Base-by-base conservation (phyloP, 108 stramenopile species). In the Asterionellopsis glacialis region DNA sequence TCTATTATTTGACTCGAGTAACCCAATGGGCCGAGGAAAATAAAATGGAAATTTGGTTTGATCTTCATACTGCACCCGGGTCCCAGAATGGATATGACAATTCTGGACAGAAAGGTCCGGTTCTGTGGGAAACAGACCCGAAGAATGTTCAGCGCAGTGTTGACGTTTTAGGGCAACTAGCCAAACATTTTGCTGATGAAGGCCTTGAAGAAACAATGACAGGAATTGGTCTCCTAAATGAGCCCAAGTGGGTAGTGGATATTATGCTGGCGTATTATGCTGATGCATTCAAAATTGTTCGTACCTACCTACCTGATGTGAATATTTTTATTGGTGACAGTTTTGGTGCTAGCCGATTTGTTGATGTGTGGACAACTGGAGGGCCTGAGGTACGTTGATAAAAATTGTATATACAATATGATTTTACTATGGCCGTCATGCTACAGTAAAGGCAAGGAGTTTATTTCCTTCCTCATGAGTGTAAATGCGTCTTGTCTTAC, bases 1-100 rank as follows among this genome's bases (percentile, higher is more conserved):
- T n/a, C n/a, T n/a, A n/a, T n/a, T n/a, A n/a, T n/a, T n/a, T n/a
- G n/a, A n/a, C n/a, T n/a, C n/a, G n/a, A n/a, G n/a, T n/a, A n/a
- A n/a, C n/a, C n/a, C n/a, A n/a, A n/a, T 33, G 33, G 33, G 33
- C 33, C 2, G 5, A 33, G 5, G 72, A 83, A 51, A 73, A 88
- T 48, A 88, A 88, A n/a, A 68, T 93, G 14, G 57, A 76, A 23
- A 90, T 91, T 3, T 52, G 88, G 57, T 25, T 95, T 24, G 94
- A 95, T 65, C 73, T 95, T 51, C 94, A 95, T 66, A 76, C 88
- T 18, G 59, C 75, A 49, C 87, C 85, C 45, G 95, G 82, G 38
- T 81, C 79, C 12, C 95, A 96, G 59, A 96, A 96, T 76, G 95
- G 95, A 21, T 91, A 89, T 68, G 95, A 93, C 64, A 91, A 93